A percentile compares a stretch with the other conserved stretches of the same genome.
These are phyloP conservation scores for Silybum marianum DNA, from an alignment of 129 eudicot species.

Conservation along the genomic window DNA sequence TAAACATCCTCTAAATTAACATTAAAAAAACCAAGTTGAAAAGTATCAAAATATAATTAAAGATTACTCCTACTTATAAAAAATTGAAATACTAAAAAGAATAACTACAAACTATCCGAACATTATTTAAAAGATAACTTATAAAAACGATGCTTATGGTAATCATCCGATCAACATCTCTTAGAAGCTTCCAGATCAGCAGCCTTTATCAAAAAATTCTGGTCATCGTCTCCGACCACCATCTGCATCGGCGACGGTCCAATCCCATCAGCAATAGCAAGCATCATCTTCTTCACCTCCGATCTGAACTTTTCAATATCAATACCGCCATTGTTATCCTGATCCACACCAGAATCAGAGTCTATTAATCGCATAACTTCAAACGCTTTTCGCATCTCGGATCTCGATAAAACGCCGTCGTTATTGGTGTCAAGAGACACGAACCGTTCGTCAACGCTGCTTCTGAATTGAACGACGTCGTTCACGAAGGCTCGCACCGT, in stretches of 20 bases:
- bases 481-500: constrained; percentile 59
- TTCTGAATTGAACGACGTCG: constrained; percentile 50
- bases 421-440: constrained; percentile 50
- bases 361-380: constrained; percentile 55
- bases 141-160: too few species aligned
- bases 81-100: too few species aligned
- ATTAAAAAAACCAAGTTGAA: too few species aligned
- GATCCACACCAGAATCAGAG: constrained; percentile 54
- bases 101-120: too few species aligned
- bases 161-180: not conserved
- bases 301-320: constrained; percentile 48
- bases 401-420: constrained; percentile 59
- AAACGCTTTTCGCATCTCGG: constrained; percentile 68
- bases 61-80: too few species aligned
- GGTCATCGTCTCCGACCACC: constrained; percentile 57
- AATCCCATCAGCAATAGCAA: constrained; percentile 71
- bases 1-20: too few species aligned
- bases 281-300: constrained; percentile 63
- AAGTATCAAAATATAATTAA: too few species aligned
- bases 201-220: constrained; percentile 50
- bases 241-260: constrained; percentile 64
- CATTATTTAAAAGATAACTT: too few species aligned
- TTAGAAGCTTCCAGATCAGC: constrained; percentile 58
- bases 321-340: constrained; percentile 43
- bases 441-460: constrained; percentile 48